Percentiles rank a stretch among this genome's conserved stretches.
Evolutionary conservation across 1,139 yeast genomes (phyloP).

Genomic region (Yamadazyma triangularis): DNA sequence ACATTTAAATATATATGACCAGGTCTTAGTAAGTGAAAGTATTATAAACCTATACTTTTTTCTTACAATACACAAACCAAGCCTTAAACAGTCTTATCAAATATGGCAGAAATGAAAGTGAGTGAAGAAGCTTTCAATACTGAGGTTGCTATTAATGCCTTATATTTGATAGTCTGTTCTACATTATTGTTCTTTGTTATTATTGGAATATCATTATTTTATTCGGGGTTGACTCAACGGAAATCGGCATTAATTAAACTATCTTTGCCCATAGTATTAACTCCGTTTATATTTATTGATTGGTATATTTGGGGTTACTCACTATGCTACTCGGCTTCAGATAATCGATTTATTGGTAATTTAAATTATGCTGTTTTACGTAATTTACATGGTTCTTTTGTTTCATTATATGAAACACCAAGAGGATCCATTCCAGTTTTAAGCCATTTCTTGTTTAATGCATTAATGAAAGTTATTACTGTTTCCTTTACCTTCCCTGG

Average conservation of each 20-base stretch:
- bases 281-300: slow-evolving; percentile 43
- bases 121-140: slow-evolving; percentile 1
- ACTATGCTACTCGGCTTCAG: slow-evolving; percentile 40
- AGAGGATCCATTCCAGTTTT: slow-evolving; percentile 38
- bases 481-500: slow-evolving; percentile 54
- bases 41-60: too few relatives aligned
- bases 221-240: slow-evolving; percentile 56
- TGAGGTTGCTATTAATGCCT: slow-evolving; percentile 27
- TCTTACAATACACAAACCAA: too few relatives aligned
- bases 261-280: slow-evolving; percentile 41
- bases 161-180: slow-evolving; percentile 37
- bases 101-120: too few relatives aligned
- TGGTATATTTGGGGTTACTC: slow-evolving; percentile 63
- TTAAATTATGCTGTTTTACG: slow-evolving; percentile 40
- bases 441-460: slow-evolving; percentile 46
- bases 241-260: slow-evolving; percentile 53
- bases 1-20: too few relatives aligned
- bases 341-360: slow-evolving; percentile 45
- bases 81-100: too few relatives aligned
- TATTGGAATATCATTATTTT: slow-evolving; percentile 47
- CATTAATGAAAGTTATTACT: slow-evolving; percentile 48
- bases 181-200: slow-evolving; percentile 29
- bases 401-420: slow-evolving; percentile 24
- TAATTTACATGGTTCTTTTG: slow-evolving; percentile 22
- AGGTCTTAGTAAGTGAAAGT: too few relatives aligned